A percentile compares a stretch with the other conserved stretches of the same genome.
Conservation (phyloP, 306 rosid species). For the Fragaria ananassa region DNA sequence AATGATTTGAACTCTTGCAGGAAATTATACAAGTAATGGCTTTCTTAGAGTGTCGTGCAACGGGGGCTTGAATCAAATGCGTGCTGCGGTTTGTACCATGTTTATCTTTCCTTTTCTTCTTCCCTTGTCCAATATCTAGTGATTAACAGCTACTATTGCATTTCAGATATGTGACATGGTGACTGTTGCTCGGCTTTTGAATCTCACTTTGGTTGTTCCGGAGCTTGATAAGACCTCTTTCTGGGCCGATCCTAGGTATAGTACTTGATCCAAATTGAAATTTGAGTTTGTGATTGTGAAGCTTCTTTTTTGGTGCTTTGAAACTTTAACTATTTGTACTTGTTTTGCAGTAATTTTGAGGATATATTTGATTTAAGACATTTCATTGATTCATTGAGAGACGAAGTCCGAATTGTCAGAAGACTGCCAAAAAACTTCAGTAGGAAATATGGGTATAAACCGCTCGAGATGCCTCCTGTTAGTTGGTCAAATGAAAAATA, state of each 20-base stretch:
- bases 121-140: constrained; percentile 16
- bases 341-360: constrained; percentile 74
- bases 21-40: constrained; percentile 95
- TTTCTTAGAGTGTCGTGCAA: constrained; percentile 96
- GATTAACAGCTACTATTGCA: constrained; percentile 27
- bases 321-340: constrained; percentile 29
- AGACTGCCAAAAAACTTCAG: constrained; percentile 76
- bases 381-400: constrained; percentile 83
- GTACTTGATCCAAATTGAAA: constrained; percentile 24
- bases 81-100: constrained; percentile 82
- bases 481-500: constrained; percentile 94
- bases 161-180: constrained; percentile 99
- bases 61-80: constrained; percentile 99
- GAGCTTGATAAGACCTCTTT: constrained; percentile 95
- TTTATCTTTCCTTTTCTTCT: constrained; percentile 15
- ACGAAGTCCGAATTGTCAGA: constrained; percentile 85
- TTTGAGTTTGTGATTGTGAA: neutral
- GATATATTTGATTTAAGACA: constrained; percentile 90
- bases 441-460: constrained; percentile 54
- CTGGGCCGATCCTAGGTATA: constrained; percentile 97
- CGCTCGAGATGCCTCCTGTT: constrained; percentile 82
- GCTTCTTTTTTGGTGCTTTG: constrained; percentile 21
- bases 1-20: constrained; percentile 48
- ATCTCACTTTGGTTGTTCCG: constrained; percentile 93
- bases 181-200: constrained; percentile 85